phyloP scores from a whole-genome alignment of 108 stramenopile genomes.

The Bacterosira constricta region DNA sequence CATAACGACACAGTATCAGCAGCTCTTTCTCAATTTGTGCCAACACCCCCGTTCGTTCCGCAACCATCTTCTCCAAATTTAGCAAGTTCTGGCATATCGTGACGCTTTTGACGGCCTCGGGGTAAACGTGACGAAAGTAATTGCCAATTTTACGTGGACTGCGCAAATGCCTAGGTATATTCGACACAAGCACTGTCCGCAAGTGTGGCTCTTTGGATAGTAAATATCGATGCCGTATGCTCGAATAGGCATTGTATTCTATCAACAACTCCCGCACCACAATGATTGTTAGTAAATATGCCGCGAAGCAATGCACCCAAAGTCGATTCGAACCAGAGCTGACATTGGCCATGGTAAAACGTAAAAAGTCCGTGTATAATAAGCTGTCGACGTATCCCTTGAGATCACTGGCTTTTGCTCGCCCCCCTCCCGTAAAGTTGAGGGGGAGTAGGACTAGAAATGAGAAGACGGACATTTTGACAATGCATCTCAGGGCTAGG shows the following conservation, averaged over 20 bases:
- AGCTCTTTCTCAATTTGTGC: constrained; percentile 79
- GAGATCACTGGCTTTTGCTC: constrained; percentile 71
- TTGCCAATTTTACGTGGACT: constrained; percentile 69
- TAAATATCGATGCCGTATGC: constrained; percentile 87
- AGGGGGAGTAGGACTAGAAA: constrained; percentile 85
- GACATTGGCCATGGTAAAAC: constrained; percentile 92
- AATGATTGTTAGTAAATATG: constrained; percentile 84
- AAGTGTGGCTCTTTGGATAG: constrained; percentile 84
- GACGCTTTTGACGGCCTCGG: constrained; percentile 83
- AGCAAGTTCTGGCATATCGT: constrained; percentile 88
- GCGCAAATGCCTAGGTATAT: constrained; percentile 88
- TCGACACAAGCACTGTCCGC: constrained; percentile 84
- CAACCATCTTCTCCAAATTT: constrained; percentile 65
- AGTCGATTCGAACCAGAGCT: constrained; percentile 66
- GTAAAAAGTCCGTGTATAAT: constrained; percentile 81
- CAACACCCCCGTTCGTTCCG: constrained; percentile 64
- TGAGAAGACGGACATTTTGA: constrained; percentile 89
- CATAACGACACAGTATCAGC: constrained; percentile 69
- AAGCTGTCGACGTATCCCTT: constrained; percentile 74
- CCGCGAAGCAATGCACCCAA: constrained; percentile 91
- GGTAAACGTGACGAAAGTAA: constrained; percentile 89
- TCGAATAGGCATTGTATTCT: constrained; percentile 87
- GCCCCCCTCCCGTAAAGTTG: constrained; percentile 85
- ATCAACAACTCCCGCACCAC: constrained; percentile 78
- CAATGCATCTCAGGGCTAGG: constrained; percentile 83